Percentiles rank a stretch among this genome's conserved stretches.
Evolutionary conservation across 2,329 filamentous ascomycete species (phyloP).

Genomic region (Penicillium concentricum): DNA sequence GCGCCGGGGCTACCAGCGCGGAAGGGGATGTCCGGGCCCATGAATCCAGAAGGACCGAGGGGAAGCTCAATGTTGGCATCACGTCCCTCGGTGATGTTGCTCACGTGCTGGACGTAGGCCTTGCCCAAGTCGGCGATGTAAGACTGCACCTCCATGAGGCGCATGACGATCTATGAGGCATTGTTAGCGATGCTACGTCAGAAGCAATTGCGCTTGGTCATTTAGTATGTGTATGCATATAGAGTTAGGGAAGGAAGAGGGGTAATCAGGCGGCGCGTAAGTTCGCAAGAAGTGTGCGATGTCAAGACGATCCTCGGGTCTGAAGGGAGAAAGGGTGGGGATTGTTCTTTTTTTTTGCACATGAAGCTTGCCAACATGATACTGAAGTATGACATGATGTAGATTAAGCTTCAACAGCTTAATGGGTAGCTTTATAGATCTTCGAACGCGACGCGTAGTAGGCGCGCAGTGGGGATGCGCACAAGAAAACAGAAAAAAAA

Average conservation of each 20-base stretch:
- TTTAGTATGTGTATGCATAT: background rate
- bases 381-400: background rate
- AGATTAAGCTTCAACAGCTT: conserved; percentile 5
- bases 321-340: background rate
- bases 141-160: conserved; percentile 75
- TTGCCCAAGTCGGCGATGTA: conserved; percentile 76
- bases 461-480: conserved; percentile 6
- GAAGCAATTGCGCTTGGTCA: conserved; percentile 1
- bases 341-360: background rate
- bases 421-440: conserved; percentile 13
- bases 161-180: conserved; percentile 64
- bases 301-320: background rate
- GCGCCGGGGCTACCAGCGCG: conserved; percentile 38
- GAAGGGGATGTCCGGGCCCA: conserved; percentile 41
- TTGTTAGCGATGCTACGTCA: conserved; percentile 26
- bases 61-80: conserved; percentile 54
- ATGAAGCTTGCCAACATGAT: background rate
- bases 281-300: background rate
- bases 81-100: conserved; percentile 71
- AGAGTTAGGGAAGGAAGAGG: background rate
- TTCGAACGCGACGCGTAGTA: conserved; percentile 21
- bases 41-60: conserved; percentile 38
- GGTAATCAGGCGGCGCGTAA: background rate
- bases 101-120: conserved; percentile 86
- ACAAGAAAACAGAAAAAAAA: conserved; percentile 11